Evolutionary conservation across 2,329 filamentous ascomycete species (phyloP), one percentile per base, ranked within the genome.

Genomic region (Alternaria arbusti): DNA sequence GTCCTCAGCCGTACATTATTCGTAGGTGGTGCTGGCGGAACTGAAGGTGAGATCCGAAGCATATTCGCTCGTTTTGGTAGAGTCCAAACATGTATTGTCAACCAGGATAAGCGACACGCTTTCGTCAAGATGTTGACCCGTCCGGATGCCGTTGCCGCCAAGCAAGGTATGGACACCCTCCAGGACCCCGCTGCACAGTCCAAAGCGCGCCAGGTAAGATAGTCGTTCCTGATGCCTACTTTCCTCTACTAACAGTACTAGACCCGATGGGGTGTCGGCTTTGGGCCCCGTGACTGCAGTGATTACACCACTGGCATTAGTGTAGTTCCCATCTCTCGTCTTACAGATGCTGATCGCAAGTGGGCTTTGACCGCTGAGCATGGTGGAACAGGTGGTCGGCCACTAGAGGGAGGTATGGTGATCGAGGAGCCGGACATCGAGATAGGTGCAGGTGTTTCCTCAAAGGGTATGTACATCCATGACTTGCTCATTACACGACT

Each of bases 121-220:
- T 99, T 99, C 79, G 95, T 99, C 75, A 99, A 99, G 83, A 99
- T 99, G 96, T 88, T 96, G 70, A 96, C 89, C 67, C 93, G 96
- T 40, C 86, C 89, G 66, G 93, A 97, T 80, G 95, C 96, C 13
- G 87, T 97, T 63, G 84, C 80, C 66, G 96, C 96, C 54, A 96
- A 96, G 78, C 88, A 91, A 40, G 92, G 90, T 55, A 97, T 98
- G 89, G 94, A 97, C 79, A 89, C 89, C 56, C 88, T 89, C 65
- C 89, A 91, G 67, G 87, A 89, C 63, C 86, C 90, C 6, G 91
- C 93, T 54, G 87, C 91, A 72, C 88, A 93, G 68, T 88, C 93
- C 57, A 87, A 84, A 65, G 83, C 83, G 44, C 82, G 84, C 20
- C 79, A 79, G 75, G 79, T 81, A 77, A 67, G 74, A 40, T 47